phyloP scores from a whole-genome alignment of 2,329 filamentous ascomycete species.

The Fusarium napiforme region DNA sequence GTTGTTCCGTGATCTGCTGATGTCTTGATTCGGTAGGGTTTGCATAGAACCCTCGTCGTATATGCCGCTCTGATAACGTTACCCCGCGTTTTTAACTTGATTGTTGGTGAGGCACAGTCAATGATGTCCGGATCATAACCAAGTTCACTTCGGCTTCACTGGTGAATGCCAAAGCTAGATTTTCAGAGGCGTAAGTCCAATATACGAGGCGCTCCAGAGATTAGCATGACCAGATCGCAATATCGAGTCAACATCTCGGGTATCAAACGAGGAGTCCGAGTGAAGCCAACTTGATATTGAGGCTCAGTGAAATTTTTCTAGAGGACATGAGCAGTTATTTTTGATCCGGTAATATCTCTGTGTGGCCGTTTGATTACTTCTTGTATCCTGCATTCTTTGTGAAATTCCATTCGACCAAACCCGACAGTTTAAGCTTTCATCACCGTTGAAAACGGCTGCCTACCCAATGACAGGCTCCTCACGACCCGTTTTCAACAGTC shows the following conservation, averaged over 20 bases:
- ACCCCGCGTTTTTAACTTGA: neutral
- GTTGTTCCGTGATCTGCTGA: neutral
- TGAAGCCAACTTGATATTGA: too few relatives aligned
- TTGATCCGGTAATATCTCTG: too few relatives aligned
- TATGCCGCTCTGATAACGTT: neutral
- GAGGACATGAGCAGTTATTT: neutral
- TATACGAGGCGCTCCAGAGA: too few relatives aligned
- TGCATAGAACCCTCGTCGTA: neutral
- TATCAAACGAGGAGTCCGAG: fast-evolving
- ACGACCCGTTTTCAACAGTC: neutral
- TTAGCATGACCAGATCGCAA: too few relatives aligned
- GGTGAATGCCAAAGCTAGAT: too few relatives aligned
- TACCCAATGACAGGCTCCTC: neutral
- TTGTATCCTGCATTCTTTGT: neutral
- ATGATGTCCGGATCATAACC: fast-evolving
- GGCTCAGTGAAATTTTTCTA: fast-evolving
- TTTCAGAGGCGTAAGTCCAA: too few relatives aligned
- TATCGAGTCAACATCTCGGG: too few relatives aligned
- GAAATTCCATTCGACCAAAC: neutral
- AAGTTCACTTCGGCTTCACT: too few relatives aligned
- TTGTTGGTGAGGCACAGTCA: neutral
- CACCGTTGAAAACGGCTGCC: too few relatives aligned
- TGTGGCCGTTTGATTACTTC: fast-evolving
- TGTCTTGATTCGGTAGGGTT: neutral
- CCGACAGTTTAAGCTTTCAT: too few relatives aligned